A percentile compares a stretch with the other conserved stretches of the same genome.
Conservation (phyloP, 2,329 filamentous ascomycete genomes). For the Neofusicoccum cordaticola region DNA sequence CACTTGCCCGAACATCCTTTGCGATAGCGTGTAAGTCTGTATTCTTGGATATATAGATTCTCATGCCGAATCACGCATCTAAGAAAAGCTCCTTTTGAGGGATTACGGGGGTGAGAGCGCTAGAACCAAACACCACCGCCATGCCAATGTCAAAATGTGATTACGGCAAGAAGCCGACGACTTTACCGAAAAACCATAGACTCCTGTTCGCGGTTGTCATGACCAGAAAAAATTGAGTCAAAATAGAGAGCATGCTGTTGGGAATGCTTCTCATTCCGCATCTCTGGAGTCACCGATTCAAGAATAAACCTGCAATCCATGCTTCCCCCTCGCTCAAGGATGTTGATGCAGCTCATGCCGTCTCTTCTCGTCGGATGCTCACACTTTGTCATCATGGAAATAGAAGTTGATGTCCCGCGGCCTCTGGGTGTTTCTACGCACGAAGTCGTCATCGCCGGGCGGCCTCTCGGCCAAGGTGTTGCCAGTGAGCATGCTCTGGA, state of each 20-base stretch:
- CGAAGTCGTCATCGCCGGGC: slow-evolving; percentile 86
- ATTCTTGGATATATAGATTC: too few relatives aligned
- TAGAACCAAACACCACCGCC: neutral
- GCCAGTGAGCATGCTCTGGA: slow-evolving; percentile 97
- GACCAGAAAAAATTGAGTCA: neutral
- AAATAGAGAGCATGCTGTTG: neutral
- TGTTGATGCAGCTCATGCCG: too few relatives aligned
- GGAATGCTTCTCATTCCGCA: neutral
- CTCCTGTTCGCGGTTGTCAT: too few relatives aligned
- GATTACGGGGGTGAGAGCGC: neutral
- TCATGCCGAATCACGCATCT: too few relatives aligned
- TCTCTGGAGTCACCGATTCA: neutral
- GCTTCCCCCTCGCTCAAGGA: too few relatives aligned
- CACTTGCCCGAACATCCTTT: too few relatives aligned
- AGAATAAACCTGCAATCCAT: too few relatives aligned
- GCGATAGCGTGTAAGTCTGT: too few relatives aligned
- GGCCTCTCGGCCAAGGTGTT: slow-evolving; percentile 90
- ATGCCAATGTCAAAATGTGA: neutral
- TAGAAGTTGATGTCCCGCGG: slow-evolving; percentile 89
- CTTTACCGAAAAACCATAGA: too few relatives aligned
- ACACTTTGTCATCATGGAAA: slow-evolving; percentile 78
- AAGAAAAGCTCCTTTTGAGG: too few relatives aligned
- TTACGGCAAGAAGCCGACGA: too few relatives aligned
- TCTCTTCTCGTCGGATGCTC: slow-evolving; percentile 13
- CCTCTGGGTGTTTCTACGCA: slow-evolving; percentile 71